Evolutionary conservation across 2,329 filamentous ascomycete genomes (phyloP).

Genomic region (Exophiala sp.): DNA sequence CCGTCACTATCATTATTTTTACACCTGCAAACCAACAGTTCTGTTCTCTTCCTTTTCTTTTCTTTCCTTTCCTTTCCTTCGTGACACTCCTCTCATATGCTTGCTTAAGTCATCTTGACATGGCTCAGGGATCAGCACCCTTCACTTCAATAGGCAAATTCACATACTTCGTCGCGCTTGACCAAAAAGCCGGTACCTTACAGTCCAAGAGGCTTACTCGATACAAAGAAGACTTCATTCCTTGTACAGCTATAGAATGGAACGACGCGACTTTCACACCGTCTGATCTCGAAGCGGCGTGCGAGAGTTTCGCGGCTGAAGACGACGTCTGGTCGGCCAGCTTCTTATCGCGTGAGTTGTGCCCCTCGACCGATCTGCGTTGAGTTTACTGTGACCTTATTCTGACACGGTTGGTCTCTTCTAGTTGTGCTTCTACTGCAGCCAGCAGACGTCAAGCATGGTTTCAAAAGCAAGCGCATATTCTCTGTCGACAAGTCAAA

Average conservation of each 20-base stretch:
- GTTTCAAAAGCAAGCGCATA: constrained; percentile 12
- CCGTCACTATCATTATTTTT: no score
- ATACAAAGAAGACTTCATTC: constrained; percentile 17
- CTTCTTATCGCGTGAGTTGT: constrained; percentile 18
- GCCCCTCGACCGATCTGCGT: neutral
- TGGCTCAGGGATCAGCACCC: constrained; percentile 7
- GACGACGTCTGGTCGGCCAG: constrained; percentile 23
- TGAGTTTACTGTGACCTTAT: neutral
- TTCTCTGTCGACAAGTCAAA: constrained; percentile 18
- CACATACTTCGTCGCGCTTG: constrained; percentile 8
- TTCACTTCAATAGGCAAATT: constrained; percentile 14
- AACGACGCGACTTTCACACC: constrained; percentile 10
- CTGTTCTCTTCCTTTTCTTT: no score
- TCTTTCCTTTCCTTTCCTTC: neutral
- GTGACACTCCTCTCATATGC: neutral
- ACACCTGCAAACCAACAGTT: no score
- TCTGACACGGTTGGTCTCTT: neutral
- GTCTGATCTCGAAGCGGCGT: constrained; percentile 14
- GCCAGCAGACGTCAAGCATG: constrained; percentile 5
- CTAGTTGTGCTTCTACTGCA: constrained; percentile 20
- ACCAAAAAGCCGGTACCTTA: constrained; percentile 1
- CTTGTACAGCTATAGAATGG: constrained; percentile 22
- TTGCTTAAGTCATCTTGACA: constrained; percentile 1
- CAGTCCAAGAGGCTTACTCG: constrained; percentile 5
- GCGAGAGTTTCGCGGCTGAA: constrained; percentile 5